Conservation (phyloP, 345 rosid species). For the Brassica incana region DNA sequence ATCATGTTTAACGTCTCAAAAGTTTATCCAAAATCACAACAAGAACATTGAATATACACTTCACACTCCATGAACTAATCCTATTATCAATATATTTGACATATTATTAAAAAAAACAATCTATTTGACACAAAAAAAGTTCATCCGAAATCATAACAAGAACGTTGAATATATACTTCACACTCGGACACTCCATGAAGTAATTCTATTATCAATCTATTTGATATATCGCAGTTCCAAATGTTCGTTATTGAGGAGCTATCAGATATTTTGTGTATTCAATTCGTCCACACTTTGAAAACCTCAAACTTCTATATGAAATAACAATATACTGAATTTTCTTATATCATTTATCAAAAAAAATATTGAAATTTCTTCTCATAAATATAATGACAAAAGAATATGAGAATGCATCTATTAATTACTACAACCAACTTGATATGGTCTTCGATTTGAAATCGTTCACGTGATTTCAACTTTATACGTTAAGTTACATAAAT, state of each 20-base stretch:
- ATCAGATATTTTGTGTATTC: not conserved
- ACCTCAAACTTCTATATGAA: not conserved
- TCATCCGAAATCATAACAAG: not conserved
- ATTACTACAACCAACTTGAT: conserved; percentile 18
- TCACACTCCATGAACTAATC: not conserved
- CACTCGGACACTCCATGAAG: not conserved
- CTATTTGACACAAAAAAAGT: not conserved
- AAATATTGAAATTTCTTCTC: not conserved
- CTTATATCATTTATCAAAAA: not conserved
- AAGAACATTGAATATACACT: not conserved
- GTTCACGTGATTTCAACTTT: conserved; percentile 28
- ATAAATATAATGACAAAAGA: conserved; percentile 2
- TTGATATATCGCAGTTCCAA: not conserved
- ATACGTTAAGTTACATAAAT: not conserved
- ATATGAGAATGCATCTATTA: conserved; percentile 3
- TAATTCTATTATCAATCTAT: not conserved
- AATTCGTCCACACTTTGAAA: conserved; percentile 9
- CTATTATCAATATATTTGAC: no score
- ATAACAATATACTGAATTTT: not conserved
- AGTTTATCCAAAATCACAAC: not conserved
- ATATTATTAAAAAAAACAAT: not conserved
- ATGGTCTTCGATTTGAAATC: conserved; percentile 21
- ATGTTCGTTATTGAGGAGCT: not conserved
- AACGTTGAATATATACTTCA: not conserved
- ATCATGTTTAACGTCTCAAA: not conserved